Evolutionary conservation across 805 yeast species (phyloP), one percentile per base, ranked within the genome.

Genomic region (Priceomyces melissophilus): DNA sequence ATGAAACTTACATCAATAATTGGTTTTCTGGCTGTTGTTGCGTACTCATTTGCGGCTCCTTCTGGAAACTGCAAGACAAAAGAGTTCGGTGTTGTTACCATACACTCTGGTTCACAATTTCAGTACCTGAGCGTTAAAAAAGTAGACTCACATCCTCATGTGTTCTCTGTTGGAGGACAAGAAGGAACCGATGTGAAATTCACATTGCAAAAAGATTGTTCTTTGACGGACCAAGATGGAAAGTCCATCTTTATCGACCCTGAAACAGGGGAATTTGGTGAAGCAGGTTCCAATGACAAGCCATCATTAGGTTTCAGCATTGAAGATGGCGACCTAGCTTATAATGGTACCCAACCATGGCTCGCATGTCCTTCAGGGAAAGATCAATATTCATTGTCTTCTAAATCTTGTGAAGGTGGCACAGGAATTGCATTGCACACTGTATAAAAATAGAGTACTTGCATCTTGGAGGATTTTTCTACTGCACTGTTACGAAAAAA

Each of bases 221-320:
- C 63, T 16, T 55, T 63, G 52, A 54, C 46, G 12, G 68, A 63
- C 48, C 64, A 55, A 42, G 58, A 55, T 40, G 62, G 63, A 10
- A 45, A 48, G 33, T 63, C 61, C 13, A 47, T 63, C 37, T 53
- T 51, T 43, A 51, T 58, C 47, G 59, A 61, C 49, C 41, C 54
- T 14, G 38, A 37, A 35, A 57, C 63, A 20, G 69, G 69, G 14
- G 67, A 61, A 39, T 48, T 63, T 35, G 67, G 69, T 23, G 47
- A 51, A 20, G 63, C 59, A 37, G 60, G 55, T 31, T 65, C 67
- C 12, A 44, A 58, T 25, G 50, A 55, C 43, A 54, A 54, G 13
- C 62, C 71, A 35, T 55, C 71, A 25, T 43, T 61, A 12, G 69
- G 73, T 1, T 76, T 70, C 52, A 49, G 71, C 17, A 60, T 75